Evolutionary conservation across 768 basidiomycete species (phyloP), one percentile per base, ranked within the genome.

Genomic region (Mycena amicta): DNA sequence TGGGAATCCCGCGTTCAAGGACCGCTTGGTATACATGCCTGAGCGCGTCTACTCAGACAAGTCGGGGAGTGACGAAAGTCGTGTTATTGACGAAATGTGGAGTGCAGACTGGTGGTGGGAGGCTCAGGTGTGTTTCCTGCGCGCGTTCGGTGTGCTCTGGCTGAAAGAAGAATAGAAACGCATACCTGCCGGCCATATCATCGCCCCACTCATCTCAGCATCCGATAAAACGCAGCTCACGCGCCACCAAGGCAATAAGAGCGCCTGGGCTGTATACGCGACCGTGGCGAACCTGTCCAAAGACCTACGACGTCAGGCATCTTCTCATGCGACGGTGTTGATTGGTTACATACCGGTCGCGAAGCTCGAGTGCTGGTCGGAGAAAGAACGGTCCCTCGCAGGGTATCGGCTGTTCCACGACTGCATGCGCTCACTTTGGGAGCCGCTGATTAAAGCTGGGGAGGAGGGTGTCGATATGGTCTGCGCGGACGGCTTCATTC

Each of bases 181-280:
- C 33, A 52, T 52, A 40, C 39, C 60, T 47, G 20, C 50, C 50
- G 43, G 55, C 18, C 65, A 66, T 1, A 61, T 69, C 2, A 37
- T 72, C 2, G 64, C 62, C 1, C 73, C 73, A 0, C 37, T 77
- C 3, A 75, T 78, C n/a, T 45, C 77, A 1, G 56, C 71, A 0
- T 73, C 74, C 0, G 75, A 77, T 59, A 74, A 77, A 50, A 78
- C 72, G 2, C 52, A 64, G 18, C 67, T 77, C 0, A 69, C 71
- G 1, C 51, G 53, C 4, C 71, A 75, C 52, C 52, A 65, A 4
- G 69, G 73, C 3, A 68, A 76, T 53, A 72, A 76, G 58, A 46
- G 56, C 37, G 70, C 71, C 18, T 75, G 72, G 68, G 73, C 75
- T 4, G 69, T 77, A 0, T 77, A 78, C 57, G 41, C 75, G 0